Evolutionary conservation across 2,329 filamentous ascomycete genomes (phyloP).

Genomic region (Didymella glomerata): DNA sequence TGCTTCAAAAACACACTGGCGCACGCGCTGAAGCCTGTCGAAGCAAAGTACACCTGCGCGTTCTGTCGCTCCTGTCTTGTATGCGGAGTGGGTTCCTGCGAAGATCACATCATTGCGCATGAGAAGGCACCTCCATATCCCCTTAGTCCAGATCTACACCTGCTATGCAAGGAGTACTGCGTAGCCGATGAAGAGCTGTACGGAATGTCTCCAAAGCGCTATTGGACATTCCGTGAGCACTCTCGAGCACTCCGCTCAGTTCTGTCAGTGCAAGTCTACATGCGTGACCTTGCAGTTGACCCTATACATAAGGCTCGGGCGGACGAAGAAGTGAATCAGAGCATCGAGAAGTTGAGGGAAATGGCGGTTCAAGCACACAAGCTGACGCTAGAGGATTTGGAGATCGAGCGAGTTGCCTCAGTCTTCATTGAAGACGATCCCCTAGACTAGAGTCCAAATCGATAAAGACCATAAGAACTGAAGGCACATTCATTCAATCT

Average conservation of each 20-base stretch:
- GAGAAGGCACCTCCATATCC: not conserved
- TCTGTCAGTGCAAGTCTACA: not conserved
- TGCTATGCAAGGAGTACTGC: not conserved
- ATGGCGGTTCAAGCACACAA: not conserved
- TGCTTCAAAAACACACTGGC: not conserved
- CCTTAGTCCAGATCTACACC: not conserved
- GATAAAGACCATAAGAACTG: too few relatives aligned
- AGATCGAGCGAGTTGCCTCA: not conserved
- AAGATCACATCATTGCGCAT: not conserved
- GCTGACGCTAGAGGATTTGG: not conserved
- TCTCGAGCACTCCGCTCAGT: not conserved
- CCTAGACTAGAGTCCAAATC: not conserved
- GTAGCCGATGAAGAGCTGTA: not conserved
- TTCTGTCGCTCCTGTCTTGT: constrained; percentile 12
- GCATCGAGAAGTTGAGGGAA: not conserved
- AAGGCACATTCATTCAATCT: too few relatives aligned
- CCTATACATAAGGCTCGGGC: not conserved
- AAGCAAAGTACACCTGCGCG: not conserved
- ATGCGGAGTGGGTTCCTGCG: not conserved
- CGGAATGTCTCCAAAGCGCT: constrained; percentile 2
- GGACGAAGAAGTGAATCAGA: not conserved
- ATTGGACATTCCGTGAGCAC: constrained; percentile 9
- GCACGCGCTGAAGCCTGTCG: not conserved
- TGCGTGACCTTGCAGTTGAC: not conserved
- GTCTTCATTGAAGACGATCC: not conserved